phyloP scores from a whole-genome alignment of 2,329 filamentous ascomycete genomes.

The Apiospora hydei region DNA sequence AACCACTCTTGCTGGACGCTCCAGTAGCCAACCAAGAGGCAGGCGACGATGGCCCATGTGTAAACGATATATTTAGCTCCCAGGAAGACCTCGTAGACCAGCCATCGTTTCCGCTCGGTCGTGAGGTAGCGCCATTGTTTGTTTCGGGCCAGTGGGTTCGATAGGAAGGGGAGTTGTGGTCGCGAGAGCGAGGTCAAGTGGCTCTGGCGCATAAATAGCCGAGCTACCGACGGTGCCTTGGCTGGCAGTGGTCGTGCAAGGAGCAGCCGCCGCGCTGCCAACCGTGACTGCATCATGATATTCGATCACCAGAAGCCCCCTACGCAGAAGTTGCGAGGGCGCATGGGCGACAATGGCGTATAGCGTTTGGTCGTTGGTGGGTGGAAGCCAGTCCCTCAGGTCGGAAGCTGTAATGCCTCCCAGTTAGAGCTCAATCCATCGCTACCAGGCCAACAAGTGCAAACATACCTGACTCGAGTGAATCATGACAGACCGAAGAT shows the following conservation, averaged over 20 bases:
- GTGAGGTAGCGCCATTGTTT: slow-evolving; percentile 75
- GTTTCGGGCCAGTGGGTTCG: slow-evolving; percentile 49
- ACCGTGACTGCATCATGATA: slow-evolving; percentile 18
- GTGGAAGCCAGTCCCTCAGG: slow-evolving; percentile 11
- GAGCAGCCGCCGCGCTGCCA: slow-evolving; percentile 8
- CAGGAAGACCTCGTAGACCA: slow-evolving; percentile 74
- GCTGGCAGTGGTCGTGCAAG: neutral
- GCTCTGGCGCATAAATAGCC: slow-evolving; percentile 10
- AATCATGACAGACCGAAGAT: neutral
- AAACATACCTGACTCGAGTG: slow-evolving; percentile 3
- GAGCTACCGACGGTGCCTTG: slow-evolving; percentile 8
- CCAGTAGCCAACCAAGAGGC: slow-evolving; percentile 67
- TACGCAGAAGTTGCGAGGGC: neutral
- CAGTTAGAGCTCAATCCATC: neutral
- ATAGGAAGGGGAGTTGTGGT: slow-evolving; percentile 61
- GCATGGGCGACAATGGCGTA: neutral
- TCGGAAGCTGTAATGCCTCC: neutral
- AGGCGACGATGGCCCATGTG: slow-evolving; percentile 68
- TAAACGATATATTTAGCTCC: slow-evolving; percentile 72
- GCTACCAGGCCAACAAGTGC: neutral
- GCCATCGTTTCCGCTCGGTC: slow-evolving; percentile 76
- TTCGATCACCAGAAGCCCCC: neutral
- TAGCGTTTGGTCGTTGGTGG: neutral
- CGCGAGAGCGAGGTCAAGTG: slow-evolving; percentile 33
- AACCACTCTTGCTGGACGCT: slow-evolving; percentile 76